Base-by-base conservation (phyloP, 352 stramenopile species). In the Phytophthora crassamura region DNA sequence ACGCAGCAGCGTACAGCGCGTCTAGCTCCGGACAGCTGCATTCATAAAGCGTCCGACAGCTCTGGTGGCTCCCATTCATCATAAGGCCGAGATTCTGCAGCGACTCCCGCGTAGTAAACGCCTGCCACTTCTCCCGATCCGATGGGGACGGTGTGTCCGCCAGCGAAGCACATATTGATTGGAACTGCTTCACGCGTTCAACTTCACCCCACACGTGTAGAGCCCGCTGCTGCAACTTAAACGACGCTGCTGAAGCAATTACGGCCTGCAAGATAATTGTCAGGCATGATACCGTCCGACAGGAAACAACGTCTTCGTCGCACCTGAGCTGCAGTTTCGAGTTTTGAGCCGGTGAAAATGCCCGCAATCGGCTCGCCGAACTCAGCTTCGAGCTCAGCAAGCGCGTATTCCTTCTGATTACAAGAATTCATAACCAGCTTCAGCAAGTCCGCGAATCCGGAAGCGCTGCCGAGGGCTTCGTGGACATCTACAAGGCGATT, bases 11-110 rank as follows among this genome's bases (percentile, higher is more conserved):
- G 12, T 93, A 81, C n/a, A 97, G 67, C 32, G 53, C 49, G 36
- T 97, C 88, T 25, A 97, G 63, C 53, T 90, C 85, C 0, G 64
- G 48, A 32, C 84, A 94, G 20, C 82, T 93, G 67, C 86, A 95
- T 35, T 95, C 86, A 59, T 94, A 97, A 12, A 89, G 28, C 28
- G 60, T 57, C 22, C 78, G 73, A 54, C 84, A 95, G 48, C 83
- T 91, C 7, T 18, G 20, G 30, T 97, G 89, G 32, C 80, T 93
- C 22, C 54, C 74, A 36, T 67, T 54, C 89, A 97, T 95, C 14
- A 97, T 60, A 2, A 56, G 54, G 2, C 89, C 89, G 12, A 97
- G 79, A 36, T 52, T 54, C 30, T 49, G 16, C 22, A 75, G 3
- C 15, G 70, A 33, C 5, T 65, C 47, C 25, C 46, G 20, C 3